These are phyloP conservation scores for Gentiana macrophylla DNA, from an alignment of 257 asterid genomes.

Conservation along the genomic window DNA sequence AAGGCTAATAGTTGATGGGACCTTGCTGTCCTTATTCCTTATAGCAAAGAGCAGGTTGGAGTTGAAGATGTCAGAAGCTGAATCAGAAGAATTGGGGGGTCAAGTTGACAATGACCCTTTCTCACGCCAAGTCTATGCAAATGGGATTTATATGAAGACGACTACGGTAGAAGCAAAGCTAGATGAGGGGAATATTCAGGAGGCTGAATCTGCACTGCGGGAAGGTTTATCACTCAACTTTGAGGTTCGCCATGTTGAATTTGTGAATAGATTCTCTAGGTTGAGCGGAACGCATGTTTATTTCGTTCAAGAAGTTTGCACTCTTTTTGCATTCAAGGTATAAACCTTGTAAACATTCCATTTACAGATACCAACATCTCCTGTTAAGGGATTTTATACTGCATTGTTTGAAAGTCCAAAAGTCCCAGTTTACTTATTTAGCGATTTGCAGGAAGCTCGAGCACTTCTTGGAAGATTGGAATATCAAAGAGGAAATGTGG, in stretches of 20 bases:
- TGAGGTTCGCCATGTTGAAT: conserved; percentile 49
- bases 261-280: no score
- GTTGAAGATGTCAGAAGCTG: conserved; percentile 61
- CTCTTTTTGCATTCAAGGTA: no score
- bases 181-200: conserved; percentile 87
- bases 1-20: conserved; percentile 9
- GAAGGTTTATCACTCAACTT: conserved; percentile 88
- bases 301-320: no score
- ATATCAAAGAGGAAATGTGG: conserved; percentile 96
- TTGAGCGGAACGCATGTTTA: no score
- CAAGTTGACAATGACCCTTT: conserved; percentile 40
- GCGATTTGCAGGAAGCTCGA: conserved; percentile 75
- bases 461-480: conserved; percentile 97
- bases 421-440: no score
- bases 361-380: no score
- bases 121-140: conserved; percentile 57
- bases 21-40: conserved; percentile 23
- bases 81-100: conserved; percentile 28
- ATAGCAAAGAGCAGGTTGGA: conserved; percentile 20
- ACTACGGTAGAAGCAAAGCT: conserved; percentile 76
- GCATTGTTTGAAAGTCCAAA: no score
- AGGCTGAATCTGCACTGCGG: conserved; percentile 91
- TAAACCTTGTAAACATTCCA: no score
- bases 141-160: conserved; percentile 74
- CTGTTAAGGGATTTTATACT: no score